phyloP scores from a whole-genome alignment of 78 protist species.

The Diacronema lutheri region DNA sequence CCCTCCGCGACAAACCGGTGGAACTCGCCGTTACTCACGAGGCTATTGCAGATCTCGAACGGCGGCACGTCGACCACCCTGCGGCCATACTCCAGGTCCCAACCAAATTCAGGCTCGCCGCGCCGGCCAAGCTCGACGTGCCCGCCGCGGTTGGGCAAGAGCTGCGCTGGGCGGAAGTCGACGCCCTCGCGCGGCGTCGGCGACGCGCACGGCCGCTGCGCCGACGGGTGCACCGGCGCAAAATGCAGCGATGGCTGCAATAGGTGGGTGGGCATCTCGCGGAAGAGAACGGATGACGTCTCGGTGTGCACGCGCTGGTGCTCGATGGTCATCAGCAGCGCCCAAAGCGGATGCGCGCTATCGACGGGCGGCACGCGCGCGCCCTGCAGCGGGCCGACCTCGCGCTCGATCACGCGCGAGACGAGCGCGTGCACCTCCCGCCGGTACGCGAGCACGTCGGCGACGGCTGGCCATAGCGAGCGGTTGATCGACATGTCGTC shows the following conservation, averaged over 20 bases:
- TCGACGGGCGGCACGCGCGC: neutral
- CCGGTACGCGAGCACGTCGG: conserved; percentile 49
- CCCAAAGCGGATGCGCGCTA: conserved; percentile 36
- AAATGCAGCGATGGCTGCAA: neutral
- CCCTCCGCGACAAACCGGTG: conserved; percentile 49
- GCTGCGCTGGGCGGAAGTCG: neutral
- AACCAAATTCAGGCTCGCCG: conserved; percentile 34
- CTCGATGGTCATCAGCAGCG: conserved; percentile 65
- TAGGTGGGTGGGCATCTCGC: conserved; percentile 38
- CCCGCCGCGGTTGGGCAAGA: neutral
- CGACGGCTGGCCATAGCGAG: neutral
- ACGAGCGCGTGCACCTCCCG: conserved; percentile 39
- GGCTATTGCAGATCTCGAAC: conserved; percentile 49
- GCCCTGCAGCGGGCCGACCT: neutral
- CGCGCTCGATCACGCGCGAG: neutral
- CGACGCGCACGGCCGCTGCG: neutral
- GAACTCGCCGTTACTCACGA: conserved; percentile 60
- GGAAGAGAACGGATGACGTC: conserved; percentile 66
- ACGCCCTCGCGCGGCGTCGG: neutral
- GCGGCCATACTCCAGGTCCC: conserved; percentile 69
- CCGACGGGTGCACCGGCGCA: neutral
- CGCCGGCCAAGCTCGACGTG: neutral
- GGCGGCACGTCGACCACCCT: neutral
- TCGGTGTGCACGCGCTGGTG: conserved; percentile 75
- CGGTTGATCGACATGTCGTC: neutral